Evolutionary conservation across 768 basidiomycete genomes (phyloP), one percentile per base, ranked within the genome.

Genomic region (Saitozyma podzolica): DNA sequence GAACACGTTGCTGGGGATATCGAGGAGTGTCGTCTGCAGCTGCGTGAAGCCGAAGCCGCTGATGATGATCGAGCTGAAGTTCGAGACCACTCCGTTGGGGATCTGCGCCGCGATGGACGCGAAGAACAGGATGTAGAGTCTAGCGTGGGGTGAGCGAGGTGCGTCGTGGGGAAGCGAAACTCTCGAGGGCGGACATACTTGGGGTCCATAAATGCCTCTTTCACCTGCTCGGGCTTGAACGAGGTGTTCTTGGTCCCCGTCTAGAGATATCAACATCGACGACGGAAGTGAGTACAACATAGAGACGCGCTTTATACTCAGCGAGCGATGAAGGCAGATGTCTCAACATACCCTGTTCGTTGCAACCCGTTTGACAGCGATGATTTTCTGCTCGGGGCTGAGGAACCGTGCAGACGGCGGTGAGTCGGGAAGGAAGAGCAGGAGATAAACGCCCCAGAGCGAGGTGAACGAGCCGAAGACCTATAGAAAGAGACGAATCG

Each of bases 281-380:
- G n/a, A n/a, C n/a, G n/a, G n/a, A n/a, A n/a, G n/a, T n/a, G n/a
- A n/a, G n/a, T n/a, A n/a, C n/a, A n/a, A n/a, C n/a, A n/a, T n/a
- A n/a, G n/a, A n/a, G n/a, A n/a, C n/a, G n/a, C n/a, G n/a, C n/a
- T n/a, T n/a, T n/a, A n/a, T n/a, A n/a, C n/a, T n/a, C n/a, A n/a
- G n/a, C n/a, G n/a, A n/a, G n/a, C n/a, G n/a, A n/a, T n/a, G n/a
- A n/a, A n/a, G n/a, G n/a, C n/a, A n/a, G n/a, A n/a, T n/a, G n/a
- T n/a, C n/a, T n/a, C 29, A 17, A 50, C 64, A 52, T 10, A 66
- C 64, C 55, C 58, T 67, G 48, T 65, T 79, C 40, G 66, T 68
- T 0, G 81, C 79, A 3, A 81, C 80, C 17, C 81, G 76, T 64
- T 80, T 77, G 20, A 81, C 74, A 6, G 78, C 81, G 13, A 81